Conservation (phyloP, 2,329 filamentous ascomycete species). For the Colletotrichum sublineola region DNA sequence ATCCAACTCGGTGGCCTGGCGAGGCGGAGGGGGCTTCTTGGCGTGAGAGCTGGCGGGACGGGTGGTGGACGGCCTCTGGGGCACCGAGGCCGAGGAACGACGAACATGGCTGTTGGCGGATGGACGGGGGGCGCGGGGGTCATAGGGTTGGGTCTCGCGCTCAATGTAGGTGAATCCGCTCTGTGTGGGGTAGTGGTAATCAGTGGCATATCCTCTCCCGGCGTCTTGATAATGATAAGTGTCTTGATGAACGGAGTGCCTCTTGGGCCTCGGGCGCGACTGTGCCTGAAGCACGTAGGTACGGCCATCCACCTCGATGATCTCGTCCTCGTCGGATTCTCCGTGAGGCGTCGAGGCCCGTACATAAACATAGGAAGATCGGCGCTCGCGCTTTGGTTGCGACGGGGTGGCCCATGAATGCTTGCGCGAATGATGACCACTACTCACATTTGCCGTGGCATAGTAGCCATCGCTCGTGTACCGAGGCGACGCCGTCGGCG, state of each 20-base stretch:
- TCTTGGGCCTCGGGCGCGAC: conserved; percentile 54
- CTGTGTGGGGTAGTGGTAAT: conserved; percentile 70
- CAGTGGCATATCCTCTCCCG: conserved; percentile 69
- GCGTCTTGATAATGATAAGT: conserved; percentile 51
- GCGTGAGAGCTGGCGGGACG: conserved; percentile 59
- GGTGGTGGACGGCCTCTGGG: conserved; percentile 66
- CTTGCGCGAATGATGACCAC: conserved; percentile 61
- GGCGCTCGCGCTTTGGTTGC: conserved; percentile 64
- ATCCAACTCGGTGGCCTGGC: conserved; percentile 68
- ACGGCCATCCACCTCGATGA: conserved; percentile 66
- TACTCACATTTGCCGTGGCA: conserved; percentile 76
- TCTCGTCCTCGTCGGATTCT: conserved; percentile 75
- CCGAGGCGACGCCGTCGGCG: conserved; percentile 68
- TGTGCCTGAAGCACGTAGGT: conserved; percentile 66
- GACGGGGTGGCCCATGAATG: conserved; percentile 62
- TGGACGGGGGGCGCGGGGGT: conserved; percentile 58
- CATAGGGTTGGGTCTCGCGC: conserved; percentile 53
- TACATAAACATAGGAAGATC: conserved; percentile 67
- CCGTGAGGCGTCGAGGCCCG: conserved; percentile 70
- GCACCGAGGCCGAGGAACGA: conserved; percentile 63
- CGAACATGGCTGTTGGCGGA: conserved; percentile 60
- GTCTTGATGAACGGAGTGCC: conserved; percentile 39
- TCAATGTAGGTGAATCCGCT: conserved; percentile 55
- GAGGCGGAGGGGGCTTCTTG: conserved; percentile 57
- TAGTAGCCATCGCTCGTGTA: conserved; percentile 74